phyloP scores from a whole-genome alignment of 2,329 filamentous ascomycete species.

The Chrysosporium keratinophilum region DNA sequence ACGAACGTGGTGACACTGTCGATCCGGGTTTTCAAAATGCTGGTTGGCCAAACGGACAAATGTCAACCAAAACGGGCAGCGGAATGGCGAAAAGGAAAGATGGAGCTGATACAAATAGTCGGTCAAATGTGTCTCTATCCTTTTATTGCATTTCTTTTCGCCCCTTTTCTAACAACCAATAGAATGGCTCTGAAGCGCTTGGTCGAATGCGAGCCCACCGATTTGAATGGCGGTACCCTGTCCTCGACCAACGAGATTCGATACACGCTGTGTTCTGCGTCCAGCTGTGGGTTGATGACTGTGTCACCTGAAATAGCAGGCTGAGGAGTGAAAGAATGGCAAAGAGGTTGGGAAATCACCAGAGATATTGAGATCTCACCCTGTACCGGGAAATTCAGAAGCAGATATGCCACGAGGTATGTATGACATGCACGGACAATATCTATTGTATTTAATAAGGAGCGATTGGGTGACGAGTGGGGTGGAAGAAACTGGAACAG shows the following conservation, averaged over 20 bases:
- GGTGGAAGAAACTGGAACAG: constrained; percentile 8
- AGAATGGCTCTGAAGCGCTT: constrained; percentile 3
- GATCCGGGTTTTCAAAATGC: constrained; percentile 8
- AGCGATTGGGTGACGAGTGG: constrained; percentile 4
- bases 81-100: background rate
- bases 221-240: background rate
- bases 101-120: constrained; percentile 9
- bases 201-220: background rate
- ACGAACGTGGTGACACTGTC: constrained; percentile 10
- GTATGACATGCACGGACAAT: constrained; percentile 12
- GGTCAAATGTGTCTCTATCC: constrained; percentile 10
- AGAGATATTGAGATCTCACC: constrained; percentile 8
- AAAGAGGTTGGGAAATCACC: constrained; percentile 4
- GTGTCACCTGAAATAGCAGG: constrained; percentile 11
- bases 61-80: background rate
- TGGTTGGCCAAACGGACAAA: background rate
- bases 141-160: constrained; percentile 10
- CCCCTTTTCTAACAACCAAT: constrained; percentile 8
- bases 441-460: constrained; percentile 9
- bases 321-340: constrained; percentile 4
- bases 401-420: constrained; percentile 13
- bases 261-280: constrained; percentile 8
- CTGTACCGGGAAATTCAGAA: constrained; percentile 5
- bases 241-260: constrained; percentile 9
- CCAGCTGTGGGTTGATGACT: constrained; percentile 2